Evolutionary conservation across 2,329 filamentous ascomycete species (phyloP).

Genomic region (Aspergillus bombycis): DNA sequence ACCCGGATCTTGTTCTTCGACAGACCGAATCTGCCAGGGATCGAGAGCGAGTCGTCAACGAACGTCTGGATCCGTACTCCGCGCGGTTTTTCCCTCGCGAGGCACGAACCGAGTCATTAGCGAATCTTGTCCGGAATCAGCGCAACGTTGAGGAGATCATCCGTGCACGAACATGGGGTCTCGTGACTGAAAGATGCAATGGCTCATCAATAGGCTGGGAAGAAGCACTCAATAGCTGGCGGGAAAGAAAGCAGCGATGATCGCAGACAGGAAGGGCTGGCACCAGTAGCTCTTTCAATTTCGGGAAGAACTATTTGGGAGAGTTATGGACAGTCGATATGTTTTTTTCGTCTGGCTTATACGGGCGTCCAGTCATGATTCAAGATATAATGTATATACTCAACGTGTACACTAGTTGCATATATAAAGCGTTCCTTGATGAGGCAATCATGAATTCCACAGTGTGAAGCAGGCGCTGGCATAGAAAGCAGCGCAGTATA

Average conservation of each 20-base stretch:
- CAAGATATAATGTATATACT: conserved; percentile 12
- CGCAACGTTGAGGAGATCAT: conserved; percentile 79
- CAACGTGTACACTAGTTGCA: conserved; percentile 19
- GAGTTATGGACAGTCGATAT: too few species aligned
- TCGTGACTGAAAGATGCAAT: conserved; percentile 76
- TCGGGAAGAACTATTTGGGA: not conserved
- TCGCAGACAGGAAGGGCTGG: not conserved
- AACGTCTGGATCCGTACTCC: conserved; percentile 90
- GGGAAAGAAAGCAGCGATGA: conserved; percentile 39
- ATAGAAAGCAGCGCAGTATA: not conserved
- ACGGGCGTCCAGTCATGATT: not conserved
- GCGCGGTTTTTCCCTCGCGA: conserved; percentile 76
- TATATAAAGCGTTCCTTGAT: conserved; percentile 10
- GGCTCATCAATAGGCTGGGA: conserved; percentile 64
- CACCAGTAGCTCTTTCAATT: not conserved
- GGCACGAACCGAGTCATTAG: conserved; percentile 77
- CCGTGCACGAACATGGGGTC: conserved; percentile 76
- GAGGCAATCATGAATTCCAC: not conserved
- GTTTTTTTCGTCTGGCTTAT: not conserved
- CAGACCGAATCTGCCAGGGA: conserved; percentile 71
- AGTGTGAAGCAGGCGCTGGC: not conserved
- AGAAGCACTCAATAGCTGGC: conserved; percentile 66
- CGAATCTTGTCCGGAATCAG: conserved; percentile 67
- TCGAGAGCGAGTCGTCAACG: conserved; percentile 76
- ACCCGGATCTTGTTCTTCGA: conserved; percentile 73